phyloP scores from a whole-genome alignment of 2,329 filamentous ascomycete species.

The Parascedosporium putredinis region DNA sequence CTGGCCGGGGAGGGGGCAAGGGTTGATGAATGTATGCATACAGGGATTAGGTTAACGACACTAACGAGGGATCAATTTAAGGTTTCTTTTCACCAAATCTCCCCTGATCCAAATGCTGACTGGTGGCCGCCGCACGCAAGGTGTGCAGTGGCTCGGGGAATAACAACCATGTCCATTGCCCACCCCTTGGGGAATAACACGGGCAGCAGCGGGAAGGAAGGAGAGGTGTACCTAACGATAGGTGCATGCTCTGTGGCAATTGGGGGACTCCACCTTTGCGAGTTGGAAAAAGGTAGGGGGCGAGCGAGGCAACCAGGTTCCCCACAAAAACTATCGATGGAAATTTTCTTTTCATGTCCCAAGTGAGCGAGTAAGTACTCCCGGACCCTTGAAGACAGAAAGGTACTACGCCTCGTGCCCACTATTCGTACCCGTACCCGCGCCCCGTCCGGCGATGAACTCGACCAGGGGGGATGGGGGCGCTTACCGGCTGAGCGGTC shows the following conservation, averaged over 20 bases:
- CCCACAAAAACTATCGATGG: neutral
- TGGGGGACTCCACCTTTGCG: constrained; percentile 1
- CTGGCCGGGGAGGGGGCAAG: too few species aligned
- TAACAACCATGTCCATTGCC: neutral
- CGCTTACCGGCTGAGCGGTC: neutral
- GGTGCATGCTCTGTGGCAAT: neutral
- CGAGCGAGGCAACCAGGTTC: neutral
- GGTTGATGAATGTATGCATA: neutral
- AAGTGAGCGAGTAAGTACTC: neutral
- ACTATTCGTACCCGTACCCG: neutral
- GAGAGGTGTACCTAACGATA: neutral
- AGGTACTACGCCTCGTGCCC: neutral
- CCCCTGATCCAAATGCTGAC: too few species aligned
- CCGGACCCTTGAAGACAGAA: neutral
- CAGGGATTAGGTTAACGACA: neutral
- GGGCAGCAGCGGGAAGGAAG: neutral
- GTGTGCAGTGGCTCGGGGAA: too few species aligned
- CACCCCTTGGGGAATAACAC: neutral
- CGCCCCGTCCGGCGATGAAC: too few species aligned
- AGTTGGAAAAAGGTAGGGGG: neutral
- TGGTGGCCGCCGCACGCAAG: too few species aligned
- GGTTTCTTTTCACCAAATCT: neutral
- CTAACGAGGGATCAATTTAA: neutral
- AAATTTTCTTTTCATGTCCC: neutral
- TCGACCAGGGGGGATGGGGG: neutral